Percentiles rank a stretch among this genome's conserved stretches.
These are phyloP conservation scores for Skeletonema tropicum DNA, from an alignment of 108 stramenopile genomes.

Conservation along the genomic window DNA sequence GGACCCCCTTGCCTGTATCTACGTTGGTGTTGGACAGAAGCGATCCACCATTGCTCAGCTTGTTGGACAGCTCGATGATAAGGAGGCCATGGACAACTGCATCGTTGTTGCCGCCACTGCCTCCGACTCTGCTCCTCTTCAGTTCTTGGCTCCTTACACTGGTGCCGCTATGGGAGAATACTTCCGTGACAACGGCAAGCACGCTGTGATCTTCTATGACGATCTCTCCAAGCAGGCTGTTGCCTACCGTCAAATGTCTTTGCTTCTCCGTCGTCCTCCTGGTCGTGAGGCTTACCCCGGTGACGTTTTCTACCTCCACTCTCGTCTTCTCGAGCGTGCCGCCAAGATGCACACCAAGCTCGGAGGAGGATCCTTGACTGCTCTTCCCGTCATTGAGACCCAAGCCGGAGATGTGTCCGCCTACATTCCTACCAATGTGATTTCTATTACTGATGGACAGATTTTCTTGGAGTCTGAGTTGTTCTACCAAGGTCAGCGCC, in stretches of 20 bases:
- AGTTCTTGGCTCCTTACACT: slow-evolving; percentile 99
- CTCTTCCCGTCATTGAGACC: slow-evolving; percentile 99
- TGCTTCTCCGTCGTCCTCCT: slow-evolving; percentile 99
- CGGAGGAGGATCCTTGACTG: slow-evolving; percentile 98
- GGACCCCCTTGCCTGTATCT: slow-evolving; percentile 98
- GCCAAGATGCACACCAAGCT: slow-evolving; percentile 98
- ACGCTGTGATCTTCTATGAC: slow-evolving; percentile 99
- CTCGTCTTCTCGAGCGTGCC: slow-evolving; percentile 99
- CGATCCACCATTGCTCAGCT: slow-evolving; percentile 99
- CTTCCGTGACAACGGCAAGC: slow-evolving; percentile 99
- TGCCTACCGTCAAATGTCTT: slow-evolving; percentile 99
- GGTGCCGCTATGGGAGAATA: slow-evolving; percentile 99
- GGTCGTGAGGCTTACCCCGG: slow-evolving; percentile 99
- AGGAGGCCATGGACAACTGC: slow-evolving; percentile 96
- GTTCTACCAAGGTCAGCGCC: slow-evolving; percentile 99
- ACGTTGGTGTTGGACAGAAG: slow-evolving; percentile 99
- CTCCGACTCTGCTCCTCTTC: slow-evolving; percentile 98
- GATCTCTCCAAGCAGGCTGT: slow-evolving; percentile 99
- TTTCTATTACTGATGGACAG: slow-evolving; percentile 99
- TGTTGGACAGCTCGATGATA: slow-evolving; percentile 97
- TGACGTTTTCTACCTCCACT: slow-evolving; percentile 99
- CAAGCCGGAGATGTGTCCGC: slow-evolving; percentile 99
- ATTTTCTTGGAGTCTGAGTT: slow-evolving; percentile 99
- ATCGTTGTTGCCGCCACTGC: slow-evolving; percentile 99
- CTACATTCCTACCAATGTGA: slow-evolving; percentile 99